These are phyloP conservation scores for Plantago elongata DNA, from an alignment of 257 asterid species.

Conservation along the genomic window DNA sequence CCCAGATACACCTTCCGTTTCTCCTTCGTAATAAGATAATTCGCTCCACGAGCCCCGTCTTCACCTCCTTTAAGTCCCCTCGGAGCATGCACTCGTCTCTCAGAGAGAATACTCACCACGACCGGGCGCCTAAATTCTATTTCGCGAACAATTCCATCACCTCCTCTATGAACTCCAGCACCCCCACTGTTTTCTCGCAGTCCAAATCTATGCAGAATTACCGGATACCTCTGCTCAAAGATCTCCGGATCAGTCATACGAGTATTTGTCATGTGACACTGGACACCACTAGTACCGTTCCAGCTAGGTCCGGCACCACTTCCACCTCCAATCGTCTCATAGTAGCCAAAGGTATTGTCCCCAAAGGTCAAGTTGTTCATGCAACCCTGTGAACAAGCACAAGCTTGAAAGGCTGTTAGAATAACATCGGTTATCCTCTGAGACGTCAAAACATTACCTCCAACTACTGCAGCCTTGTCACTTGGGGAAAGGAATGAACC, in stretches of 20 bases:
- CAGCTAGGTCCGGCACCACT: conserved; percentile 91
- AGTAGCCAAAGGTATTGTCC: conserved; percentile 79
- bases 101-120: conserved; percentile 86
- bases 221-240: conserved; percentile 93
- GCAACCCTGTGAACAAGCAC: conserved; percentile 97
- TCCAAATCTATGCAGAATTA: conserved; percentile 67
- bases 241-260: conserved; percentile 99
- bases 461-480: conserved; percentile 89
- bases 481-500: conserved; percentile 94
- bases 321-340: conserved; percentile 94
- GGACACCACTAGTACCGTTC: conserved; percentile 93
- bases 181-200: conserved; percentile 85
- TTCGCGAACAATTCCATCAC: conserved; percentile 87
- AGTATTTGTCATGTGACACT: conserved; percentile 98
- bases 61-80: conserved; percentile 79
- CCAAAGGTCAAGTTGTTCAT: conserved; percentile 95
- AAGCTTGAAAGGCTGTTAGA: conserved; percentile 85
- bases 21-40: conserved; percentile 64
- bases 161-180: conserved; percentile 67
- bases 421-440: conserved; percentile 89
- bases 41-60: conserved; percentile 78
- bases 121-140: conserved; percentile 69
- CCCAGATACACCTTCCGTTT: conserved; percentile 67
- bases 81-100: conserved; percentile 89
- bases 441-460: conserved; percentile 92